These are phyloP conservation scores for Rosa persica DNA, from an alignment of 306 rosid species.

Conservation along the genomic window DNA sequence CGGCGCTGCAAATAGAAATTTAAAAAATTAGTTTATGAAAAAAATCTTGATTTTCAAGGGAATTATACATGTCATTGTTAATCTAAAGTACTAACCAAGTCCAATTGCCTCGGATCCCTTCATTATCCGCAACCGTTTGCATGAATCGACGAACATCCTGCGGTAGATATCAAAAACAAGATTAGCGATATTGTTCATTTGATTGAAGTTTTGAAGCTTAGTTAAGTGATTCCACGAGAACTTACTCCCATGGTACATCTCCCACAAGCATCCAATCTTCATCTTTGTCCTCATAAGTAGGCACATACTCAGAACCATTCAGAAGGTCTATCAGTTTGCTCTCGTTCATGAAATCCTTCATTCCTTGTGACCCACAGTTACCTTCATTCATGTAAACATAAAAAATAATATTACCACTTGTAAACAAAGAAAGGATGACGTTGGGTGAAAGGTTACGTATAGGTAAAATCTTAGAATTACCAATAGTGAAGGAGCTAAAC, in stretches of 20 bases:
- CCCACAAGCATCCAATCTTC: constrained; percentile 98
- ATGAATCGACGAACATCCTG: constrained; percentile 74
- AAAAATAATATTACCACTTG: constrained; percentile 3
- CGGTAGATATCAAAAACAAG: background rate
- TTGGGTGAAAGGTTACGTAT: background rate
- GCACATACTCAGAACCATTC: constrained; percentile 73
- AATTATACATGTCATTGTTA: background rate
- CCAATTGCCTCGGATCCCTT: constrained; percentile 91
- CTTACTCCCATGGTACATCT: constrained; percentile 94
- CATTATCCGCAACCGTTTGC: constrained; percentile 82
- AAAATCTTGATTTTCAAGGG: background rate
- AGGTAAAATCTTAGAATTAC: constrained; percentile 17
- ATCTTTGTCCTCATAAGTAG: constrained; percentile 79
- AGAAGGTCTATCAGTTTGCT: constrained; percentile 67
- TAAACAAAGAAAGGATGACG: background rate
- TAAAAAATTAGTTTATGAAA: background rate
- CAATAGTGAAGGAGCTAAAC: constrained; percentile 82
- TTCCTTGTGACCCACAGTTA: constrained; percentile 64
- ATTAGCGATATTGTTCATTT: background rate
- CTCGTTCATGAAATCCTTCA: constrained; percentile 80
- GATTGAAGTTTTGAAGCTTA: background rate
- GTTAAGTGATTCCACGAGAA: background rate
- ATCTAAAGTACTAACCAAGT: constrained; percentile 44
- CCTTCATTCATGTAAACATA: constrained; percentile 31
- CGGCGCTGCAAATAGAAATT: constrained; percentile 52